A percentile compares a stretch with the other conserved stretches of the same genome.
phyloP scores from a whole-genome alignment of 1,139 yeast species.

The Protomyces arabidopsidicola region DNA sequence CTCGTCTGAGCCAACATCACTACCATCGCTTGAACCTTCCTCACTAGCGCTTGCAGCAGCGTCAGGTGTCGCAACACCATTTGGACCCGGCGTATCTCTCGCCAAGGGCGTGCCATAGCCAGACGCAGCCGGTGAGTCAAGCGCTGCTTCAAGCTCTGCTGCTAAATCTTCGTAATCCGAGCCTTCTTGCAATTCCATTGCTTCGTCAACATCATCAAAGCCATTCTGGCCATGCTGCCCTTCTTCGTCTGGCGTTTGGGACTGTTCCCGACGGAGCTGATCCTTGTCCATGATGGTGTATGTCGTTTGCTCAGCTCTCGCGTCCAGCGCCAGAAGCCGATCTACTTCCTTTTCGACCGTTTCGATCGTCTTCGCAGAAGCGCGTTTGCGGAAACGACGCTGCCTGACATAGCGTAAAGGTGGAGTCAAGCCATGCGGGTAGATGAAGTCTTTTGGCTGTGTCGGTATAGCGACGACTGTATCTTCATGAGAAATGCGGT shows the following conservation, averaged over 20 bases:
- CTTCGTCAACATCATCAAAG: constrained; percentile 12
- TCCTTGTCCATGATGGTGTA: constrained; percentile 68
- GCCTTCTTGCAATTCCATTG: constrained; percentile 20
- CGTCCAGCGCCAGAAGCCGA: constrained; percentile 68
- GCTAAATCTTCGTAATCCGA: constrained; percentile 36
- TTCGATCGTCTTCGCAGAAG: constrained; percentile 51
- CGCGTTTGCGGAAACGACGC: constrained; percentile 52
- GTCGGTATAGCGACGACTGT: constrained; percentile 47
- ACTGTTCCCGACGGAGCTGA: constrained; percentile 37
- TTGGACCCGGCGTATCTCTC: constrained; percentile 39
- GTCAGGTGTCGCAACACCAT: background rate
- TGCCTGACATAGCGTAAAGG: constrained; percentile 60
- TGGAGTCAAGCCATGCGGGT: constrained; percentile 75
- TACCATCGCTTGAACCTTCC: constrained; percentile 47
- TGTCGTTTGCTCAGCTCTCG: constrained; percentile 73
- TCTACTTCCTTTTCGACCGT: constrained; percentile 73
- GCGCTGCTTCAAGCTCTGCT: constrained; percentile 38
- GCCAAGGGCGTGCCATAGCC: background rate
- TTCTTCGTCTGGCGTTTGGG: constrained; percentile 35
- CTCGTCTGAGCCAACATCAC: constrained; percentile 52
- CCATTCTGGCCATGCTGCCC: background rate
- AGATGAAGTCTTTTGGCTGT: constrained; percentile 41
- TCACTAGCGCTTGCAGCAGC: constrained; percentile 33
- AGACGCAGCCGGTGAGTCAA: constrained; percentile 27
- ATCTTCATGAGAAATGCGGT: constrained; percentile 54